Conservation (phyloP, 2,329 filamentous ascomycete species). For the Chrysoporthe puriensis region DNA sequence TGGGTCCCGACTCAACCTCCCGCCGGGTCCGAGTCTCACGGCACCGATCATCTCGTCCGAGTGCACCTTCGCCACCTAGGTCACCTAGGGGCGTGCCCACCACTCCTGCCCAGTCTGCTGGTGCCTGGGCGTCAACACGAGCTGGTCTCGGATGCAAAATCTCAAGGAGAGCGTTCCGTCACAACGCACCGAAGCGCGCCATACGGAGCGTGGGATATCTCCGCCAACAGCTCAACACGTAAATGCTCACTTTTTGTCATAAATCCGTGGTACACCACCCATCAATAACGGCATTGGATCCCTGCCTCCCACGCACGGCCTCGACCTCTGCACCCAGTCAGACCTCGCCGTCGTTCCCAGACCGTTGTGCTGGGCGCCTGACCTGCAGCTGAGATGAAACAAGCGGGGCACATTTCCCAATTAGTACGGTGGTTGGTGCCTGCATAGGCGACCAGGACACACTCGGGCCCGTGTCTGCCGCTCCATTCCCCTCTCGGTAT, state of each 20-base stretch:
- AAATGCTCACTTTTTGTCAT: not conserved
- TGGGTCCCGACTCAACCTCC: not conserved
- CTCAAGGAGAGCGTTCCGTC: not conserved
- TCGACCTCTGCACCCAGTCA: constrained; percentile 11
- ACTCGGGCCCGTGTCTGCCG: not conserved
- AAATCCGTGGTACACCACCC: not conserved
- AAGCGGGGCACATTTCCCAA: constrained; percentile 21
- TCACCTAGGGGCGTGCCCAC: not conserved
- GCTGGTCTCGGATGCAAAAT: not conserved
- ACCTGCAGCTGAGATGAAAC: constrained; percentile 28
- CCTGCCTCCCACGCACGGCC: constrained; percentile 14
- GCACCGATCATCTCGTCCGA: constrained; percentile 9
- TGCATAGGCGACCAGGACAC: not conserved
- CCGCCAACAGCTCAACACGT: not conserved
- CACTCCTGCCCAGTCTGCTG: not conserved
- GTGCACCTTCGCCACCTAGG: not conserved
- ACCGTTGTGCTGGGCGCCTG: constrained; percentile 25
- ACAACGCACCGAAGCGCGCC: not conserved
- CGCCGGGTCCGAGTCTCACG: constrained; percentile 7
- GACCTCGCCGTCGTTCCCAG: constrained; percentile 2
- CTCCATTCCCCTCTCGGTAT: too few relatives aligned
- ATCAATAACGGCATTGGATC: not conserved
- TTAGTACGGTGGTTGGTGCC: constrained; percentile 12
- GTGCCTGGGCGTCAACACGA: not conserved
- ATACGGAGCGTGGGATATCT: not conserved